Conservation (phyloP, 2,329 filamentous ascomycete species). For the Ceratocystis ficicola region DNA sequence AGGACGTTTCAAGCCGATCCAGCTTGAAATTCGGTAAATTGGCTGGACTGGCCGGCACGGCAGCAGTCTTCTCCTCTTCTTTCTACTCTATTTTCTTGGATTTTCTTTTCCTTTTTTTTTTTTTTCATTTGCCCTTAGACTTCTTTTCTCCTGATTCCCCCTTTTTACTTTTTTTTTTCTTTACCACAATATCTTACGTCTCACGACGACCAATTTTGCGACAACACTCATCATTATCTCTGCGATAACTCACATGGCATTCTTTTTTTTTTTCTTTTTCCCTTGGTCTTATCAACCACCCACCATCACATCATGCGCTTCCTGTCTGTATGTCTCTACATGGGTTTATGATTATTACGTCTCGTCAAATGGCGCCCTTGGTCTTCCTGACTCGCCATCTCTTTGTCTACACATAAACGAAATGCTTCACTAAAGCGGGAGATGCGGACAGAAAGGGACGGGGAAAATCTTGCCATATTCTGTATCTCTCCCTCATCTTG, state of each 20-base stretch:
- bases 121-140: constrained; percentile 20
- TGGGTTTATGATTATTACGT: constrained; percentile 17
- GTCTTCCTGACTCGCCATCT: too few relatives aligned
- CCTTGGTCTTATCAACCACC: neutral
- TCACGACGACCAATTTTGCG: constrained; percentile 20
- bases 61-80: neutral
- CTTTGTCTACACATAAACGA: too few relatives aligned
- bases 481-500: too few relatives aligned
- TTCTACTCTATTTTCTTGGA: neutral
- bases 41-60: too few relatives aligned
- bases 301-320: neutral
- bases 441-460: neutral
- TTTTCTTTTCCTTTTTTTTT: constrained; percentile 21
- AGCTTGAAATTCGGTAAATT: constrained; percentile 62
- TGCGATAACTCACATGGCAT: neutral
- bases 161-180: constrained; percentile 14
- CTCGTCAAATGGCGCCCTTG: constrained; percentile 10
- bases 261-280: neutral
- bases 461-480: neutral
- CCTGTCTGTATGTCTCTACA: constrained; percentile 1
- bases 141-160: constrained; percentile 18
- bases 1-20: constrained; percentile 71
- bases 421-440: neutral
- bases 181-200: neutral
- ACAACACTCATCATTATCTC: neutral